Percentiles rank a stretch among this genome's conserved stretches.
Evolutionary conservation across 2,329 filamentous ascomycete species (phyloP).

Genomic region (Fusarium continuum): DNA sequence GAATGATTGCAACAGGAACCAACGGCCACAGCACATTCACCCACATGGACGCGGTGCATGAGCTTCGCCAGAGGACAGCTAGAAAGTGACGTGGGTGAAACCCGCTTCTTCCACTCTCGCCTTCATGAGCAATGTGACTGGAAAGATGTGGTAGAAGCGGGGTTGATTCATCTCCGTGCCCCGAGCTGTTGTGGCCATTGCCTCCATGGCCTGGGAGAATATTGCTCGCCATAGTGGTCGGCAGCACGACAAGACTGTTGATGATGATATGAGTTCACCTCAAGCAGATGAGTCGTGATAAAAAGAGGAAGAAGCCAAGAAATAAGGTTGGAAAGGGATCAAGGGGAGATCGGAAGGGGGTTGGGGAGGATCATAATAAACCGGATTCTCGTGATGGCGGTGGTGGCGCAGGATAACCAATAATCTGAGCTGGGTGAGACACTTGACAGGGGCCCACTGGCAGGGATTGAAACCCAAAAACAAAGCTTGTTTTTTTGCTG

Average conservation of each 20-base stretch:
- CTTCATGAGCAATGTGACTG: conserved; percentile 46
- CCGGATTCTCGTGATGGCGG: conserved; percentile 11
- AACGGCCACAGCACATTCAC: conserved; percentile 61
- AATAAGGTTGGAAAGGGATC: neutral
- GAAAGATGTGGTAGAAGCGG: conserved; percentile 44
- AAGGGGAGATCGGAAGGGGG: neutral
- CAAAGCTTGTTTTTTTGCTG: conserved; percentile 30
- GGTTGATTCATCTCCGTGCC: conserved; percentile 37
- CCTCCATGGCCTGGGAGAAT: conserved; percentile 9
- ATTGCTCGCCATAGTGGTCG: conserved; percentile 20
- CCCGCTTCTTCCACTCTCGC: conserved; percentile 57
- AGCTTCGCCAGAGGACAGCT: conserved; percentile 54
- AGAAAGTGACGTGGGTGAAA: conserved; percentile 56
- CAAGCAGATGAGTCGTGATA: neutral
- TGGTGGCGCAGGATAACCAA: conserved; percentile 29
- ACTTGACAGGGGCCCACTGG: conserved; percentile 22
- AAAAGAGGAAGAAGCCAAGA: neutral
- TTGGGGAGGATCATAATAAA: conserved; percentile 14
- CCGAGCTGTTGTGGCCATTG: conserved; percentile 1
- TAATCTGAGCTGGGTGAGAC: conserved; percentile 13
- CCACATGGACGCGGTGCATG: conserved; percentile 55
- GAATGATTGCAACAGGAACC: conserved; percentile 56
- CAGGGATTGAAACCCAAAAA: conserved; percentile 27
- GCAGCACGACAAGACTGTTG: neutral
- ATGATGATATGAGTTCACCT: neutral